Percentiles rank a stretch among this genome's conserved stretches.
Evolutionary conservation across 2,329 filamentous ascomycete species (phyloP).

Genomic region (Trichothecium roseum): DNA sequence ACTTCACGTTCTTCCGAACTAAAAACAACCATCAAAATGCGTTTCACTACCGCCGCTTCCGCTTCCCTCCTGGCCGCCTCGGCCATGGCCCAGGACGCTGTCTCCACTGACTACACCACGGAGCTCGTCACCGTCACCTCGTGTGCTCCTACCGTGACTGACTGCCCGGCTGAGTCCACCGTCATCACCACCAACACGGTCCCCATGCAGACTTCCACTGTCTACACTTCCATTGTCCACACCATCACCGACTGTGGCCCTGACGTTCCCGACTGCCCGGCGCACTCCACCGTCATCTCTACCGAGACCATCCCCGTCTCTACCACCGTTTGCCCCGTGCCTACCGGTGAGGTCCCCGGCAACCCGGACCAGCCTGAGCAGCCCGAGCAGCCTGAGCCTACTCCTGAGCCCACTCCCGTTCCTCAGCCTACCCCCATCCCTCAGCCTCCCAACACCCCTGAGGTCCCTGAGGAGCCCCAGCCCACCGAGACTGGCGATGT

Average conservation of each 20-base stretch:
- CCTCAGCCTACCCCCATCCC: not conserved
- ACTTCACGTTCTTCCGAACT: constrained; percentile 4
- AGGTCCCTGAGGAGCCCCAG: constrained; percentile 6
- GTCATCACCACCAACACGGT: constrained; percentile 25
- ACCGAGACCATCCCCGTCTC: constrained; percentile 27
- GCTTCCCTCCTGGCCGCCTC: constrained; percentile 6
- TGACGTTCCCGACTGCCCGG: constrained; percentile 52
- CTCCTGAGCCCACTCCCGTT: constrained; percentile 5
- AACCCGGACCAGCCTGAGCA: constrained; percentile 1
- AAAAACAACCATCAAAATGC: constrained; percentile 43
- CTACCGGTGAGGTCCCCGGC: constrained; percentile 11
- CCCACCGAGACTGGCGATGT: constrained; percentile 7
- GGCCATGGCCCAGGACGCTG: constrained; percentile 15
- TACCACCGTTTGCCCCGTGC: constrained; percentile 28
- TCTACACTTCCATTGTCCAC: constrained; percentile 48
- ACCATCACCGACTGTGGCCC: constrained; percentile 53
- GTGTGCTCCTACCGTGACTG: constrained; percentile 46
- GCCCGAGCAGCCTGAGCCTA: constrained; percentile 4
- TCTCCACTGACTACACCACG: constrained; percentile 45
- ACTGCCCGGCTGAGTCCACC: constrained; percentile 44
- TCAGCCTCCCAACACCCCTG: constrained; percentile 3
- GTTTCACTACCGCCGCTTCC: constrained; percentile 40
- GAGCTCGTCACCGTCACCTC: constrained; percentile 50
- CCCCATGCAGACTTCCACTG: constrained; percentile 37
- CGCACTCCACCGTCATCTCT: constrained; percentile 22